Percentiles rank a stretch among this genome's conserved stretches.
phyloP scores from a whole-genome alignment of 2,329 filamentous ascomycete species.

The Xylariales sp. region DNA sequence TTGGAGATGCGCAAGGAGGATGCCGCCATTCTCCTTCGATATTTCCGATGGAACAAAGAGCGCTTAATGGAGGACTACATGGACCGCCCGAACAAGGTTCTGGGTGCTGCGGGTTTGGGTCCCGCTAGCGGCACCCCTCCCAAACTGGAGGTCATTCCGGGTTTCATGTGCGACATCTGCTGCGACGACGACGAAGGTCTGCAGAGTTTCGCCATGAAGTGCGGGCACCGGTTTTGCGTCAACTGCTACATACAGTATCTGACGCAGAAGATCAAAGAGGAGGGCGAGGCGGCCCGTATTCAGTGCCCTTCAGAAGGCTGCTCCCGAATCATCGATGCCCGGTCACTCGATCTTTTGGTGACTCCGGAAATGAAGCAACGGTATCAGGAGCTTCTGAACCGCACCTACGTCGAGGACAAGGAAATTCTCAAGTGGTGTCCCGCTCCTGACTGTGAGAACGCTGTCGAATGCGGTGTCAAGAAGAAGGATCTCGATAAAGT shows the following conservation, averaged over 20 bases:
- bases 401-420: constrained; percentile 96
- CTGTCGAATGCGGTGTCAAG: constrained; percentile 83
- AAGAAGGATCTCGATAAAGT: constrained; percentile 78
- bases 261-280: constrained; percentile 86
- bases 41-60: constrained; percentile 96
- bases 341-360: constrained; percentile 75
- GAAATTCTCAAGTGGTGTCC: constrained; percentile 97
- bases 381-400: constrained; percentile 81
- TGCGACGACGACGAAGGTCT: constrained; percentile 79
- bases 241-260: constrained; percentile 91
- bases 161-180: constrained; percentile 92
- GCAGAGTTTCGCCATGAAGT: constrained; percentile 88
- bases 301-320: constrained; percentile 88
- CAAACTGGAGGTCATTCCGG: constrained; percentile 64
- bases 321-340: constrained; percentile 85
- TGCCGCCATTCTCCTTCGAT: constrained; percentile 80
- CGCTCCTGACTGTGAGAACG: constrained; percentile 93
- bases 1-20: constrained; percentile 86
- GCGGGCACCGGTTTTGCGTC: constrained; percentile 88
- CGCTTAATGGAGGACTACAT: constrained; percentile 93
- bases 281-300: constrained; percentile 92
- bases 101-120: constrained; percentile 80
- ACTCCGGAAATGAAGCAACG: constrained; percentile 51
- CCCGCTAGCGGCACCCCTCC: constrained; percentile 57
- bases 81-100: constrained; percentile 73